Base-by-base conservation (phyloP, 495 filamentous ascomycete genomes). In the Platismatia glauca region DNA sequence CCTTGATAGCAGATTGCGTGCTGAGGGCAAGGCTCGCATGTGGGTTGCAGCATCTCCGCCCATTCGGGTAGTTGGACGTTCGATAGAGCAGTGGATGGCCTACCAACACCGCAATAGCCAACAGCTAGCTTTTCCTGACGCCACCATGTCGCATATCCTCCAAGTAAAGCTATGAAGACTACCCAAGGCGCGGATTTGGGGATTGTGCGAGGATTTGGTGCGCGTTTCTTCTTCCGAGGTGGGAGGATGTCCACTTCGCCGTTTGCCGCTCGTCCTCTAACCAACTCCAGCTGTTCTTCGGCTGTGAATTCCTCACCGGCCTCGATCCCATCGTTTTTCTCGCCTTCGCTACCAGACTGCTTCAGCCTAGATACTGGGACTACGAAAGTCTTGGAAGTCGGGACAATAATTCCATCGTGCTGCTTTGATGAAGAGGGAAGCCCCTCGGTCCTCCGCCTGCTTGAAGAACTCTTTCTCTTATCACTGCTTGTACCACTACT, bases 91-190 rank as follows among this genome's bases (percentile, higher is more conserved):
- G 78, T 78, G 34, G 81, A 83, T 41, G 83, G 77, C 63, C 84
- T 81, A 22, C 91, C 94, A 65, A 94, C 83, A 29, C 92, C 93
- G 72, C 94, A 98, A 72, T 93, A 98, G 33, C 94, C 94, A 48
- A 96, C 90, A 43, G 89, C 89, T 16, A 95, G 75, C 80, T 97
- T 97, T 73, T 98, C 95, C 63, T 92, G 88, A 57, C 95, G 82
- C 81, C 90, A 97, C 83, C 91, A 93, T 44, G 80, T 80, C 31
- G 79, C 88, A 64, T 94, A 91, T 7, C 88, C 85, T 31, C 78
- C 80, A 33, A 95, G 65, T 7, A 95, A 72, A 1, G 84, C 82
- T 0, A 87, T 64, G 18, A 88, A 66, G 7, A 95, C 79, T 16
- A 88, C 75, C 76, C 82, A 87, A 12, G 91, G 75, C 12, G 88